Conservation (phyloP, 78 protist species). For the Anaeramoeba ignava region DNA sequence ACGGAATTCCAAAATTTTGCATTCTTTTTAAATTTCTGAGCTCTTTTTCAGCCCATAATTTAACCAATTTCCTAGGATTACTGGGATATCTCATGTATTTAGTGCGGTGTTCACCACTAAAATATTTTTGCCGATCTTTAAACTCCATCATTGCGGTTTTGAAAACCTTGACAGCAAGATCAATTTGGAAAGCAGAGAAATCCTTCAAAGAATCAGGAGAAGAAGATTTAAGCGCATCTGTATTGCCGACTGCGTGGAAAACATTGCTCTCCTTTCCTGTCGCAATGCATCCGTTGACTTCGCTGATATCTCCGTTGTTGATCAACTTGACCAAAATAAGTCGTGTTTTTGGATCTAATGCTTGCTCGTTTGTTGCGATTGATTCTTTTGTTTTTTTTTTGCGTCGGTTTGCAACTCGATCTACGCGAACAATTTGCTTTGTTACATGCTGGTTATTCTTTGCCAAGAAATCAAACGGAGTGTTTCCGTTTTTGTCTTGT, state of each 20-base stretch:
- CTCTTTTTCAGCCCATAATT: constrained; percentile 1
- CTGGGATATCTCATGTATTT: background rate
- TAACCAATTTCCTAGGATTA: background rate
- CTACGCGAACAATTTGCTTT: background rate
- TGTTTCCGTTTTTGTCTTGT: background rate
- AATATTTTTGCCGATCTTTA: background rate
- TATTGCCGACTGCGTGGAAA: background rate
- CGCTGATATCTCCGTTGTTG: background rate
- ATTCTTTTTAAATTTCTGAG: background rate
- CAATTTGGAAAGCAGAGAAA: too few species aligned
- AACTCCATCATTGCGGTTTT: background rate
- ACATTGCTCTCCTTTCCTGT: background rate
- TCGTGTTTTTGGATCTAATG: background rate
- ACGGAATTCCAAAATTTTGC: background rate
- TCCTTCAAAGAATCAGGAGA: background rate
- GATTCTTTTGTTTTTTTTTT: background rate
- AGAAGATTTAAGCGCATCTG: background rate
- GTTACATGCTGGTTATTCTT: background rate
- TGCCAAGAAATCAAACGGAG: background rate
- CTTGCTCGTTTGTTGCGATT: background rate
- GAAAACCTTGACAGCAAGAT: background rate
- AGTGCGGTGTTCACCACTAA: background rate
- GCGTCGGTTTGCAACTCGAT: background rate
- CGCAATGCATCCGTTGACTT: background rate
- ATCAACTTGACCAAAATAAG: background rate